Evolutionary conservation across 768 basidiomycete species (phyloP).

Genomic region (Cyathus striatus): DNA sequence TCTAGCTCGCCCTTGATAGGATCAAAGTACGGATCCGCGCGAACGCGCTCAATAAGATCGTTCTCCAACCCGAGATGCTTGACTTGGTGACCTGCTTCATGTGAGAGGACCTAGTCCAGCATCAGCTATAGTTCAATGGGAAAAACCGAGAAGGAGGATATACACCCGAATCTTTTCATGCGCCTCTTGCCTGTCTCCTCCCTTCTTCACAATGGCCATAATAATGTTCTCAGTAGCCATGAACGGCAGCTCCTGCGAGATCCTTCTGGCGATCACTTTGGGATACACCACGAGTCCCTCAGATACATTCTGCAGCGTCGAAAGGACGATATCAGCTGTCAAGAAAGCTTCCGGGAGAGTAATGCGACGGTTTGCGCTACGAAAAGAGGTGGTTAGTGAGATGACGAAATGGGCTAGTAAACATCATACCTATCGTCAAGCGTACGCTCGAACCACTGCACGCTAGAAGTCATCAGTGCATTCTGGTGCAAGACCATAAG

Average conservation of each 20-base stretch:
- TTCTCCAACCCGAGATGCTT: conserved; percentile 94
- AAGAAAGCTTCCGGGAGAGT: conserved; percentile 96
- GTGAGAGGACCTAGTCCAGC: conserved; percentile 69
- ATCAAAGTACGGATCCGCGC: conserved; percentile 80
- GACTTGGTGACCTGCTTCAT: conserved; percentile 91
- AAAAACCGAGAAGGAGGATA: conserved; percentile 5
- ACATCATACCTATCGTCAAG: conserved; percentile 80
- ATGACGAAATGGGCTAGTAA: neutral
- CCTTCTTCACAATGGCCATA: conserved; percentile 95
- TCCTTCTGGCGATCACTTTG: conserved; percentile 87
- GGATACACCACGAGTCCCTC: conserved; percentile 99
- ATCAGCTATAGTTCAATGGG: neutral
- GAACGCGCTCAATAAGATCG: conserved; percentile 88
- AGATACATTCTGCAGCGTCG: conserved; percentile 92
- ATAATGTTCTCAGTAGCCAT: conserved; percentile 99
- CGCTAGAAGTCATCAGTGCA: conserved; percentile 88
- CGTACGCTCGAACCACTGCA: conserved; percentile 99
- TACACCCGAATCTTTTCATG: conserved; percentile 90
- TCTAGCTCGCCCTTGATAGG: conserved; percentile 82
- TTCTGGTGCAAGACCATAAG: conserved; percentile 96
- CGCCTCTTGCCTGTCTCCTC: conserved; percentile 93
- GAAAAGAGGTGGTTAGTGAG: neutral
- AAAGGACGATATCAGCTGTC: conserved; percentile 93
- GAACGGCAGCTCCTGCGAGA: conserved; percentile 94
- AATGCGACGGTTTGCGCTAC: conserved; percentile 94